Conservation (phyloP, 257 asterid species). For the Fraxinus excelsior region DNA sequence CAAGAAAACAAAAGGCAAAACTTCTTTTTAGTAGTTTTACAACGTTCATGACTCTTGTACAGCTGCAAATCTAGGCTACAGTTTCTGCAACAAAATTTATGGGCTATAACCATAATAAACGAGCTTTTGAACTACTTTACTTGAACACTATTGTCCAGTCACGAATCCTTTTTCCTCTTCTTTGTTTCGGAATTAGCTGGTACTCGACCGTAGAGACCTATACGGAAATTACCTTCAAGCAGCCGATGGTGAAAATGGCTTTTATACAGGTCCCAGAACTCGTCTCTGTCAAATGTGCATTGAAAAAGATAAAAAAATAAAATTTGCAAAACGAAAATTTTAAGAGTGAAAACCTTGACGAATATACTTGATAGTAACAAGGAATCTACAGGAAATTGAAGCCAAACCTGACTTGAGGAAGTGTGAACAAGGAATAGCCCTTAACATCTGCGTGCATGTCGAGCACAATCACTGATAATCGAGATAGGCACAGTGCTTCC, state of each 20-base stretch:
- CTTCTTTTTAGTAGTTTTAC: neutral
- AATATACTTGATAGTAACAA: neutral
- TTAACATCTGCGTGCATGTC: conserved; percentile 88
- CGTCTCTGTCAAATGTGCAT: conserved; percentile 61
- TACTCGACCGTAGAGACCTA: conserved; percentile 65
- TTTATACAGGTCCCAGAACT: conserved; percentile 86
- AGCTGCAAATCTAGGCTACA: neutral
- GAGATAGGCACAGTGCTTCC: conserved; percentile 81
- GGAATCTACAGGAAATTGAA: conserved; percentile 11
- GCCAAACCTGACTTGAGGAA: conserved; percentile 92
- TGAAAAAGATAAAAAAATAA: conserved; percentile 13
- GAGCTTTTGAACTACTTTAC: neutral
- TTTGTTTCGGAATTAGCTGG: conserved; percentile 32
- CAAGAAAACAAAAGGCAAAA: conserved; percentile 6
- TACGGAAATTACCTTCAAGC: conserved; percentile 65
- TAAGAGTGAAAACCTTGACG: no score
- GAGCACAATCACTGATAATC: conserved; percentile 70
- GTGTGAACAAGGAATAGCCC: conserved; percentile 90
- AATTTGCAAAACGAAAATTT: neutral
- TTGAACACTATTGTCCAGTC: neutral
- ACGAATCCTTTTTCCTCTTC: conserved; percentile 32
- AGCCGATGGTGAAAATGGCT: conserved; percentile 65
- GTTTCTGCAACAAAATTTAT: conserved; percentile 15
- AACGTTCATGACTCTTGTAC: conserved; percentile 11
- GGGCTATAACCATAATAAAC: neutral